Base-by-base conservation (phyloP, 148 eudicot genomes). In the Fagopyrum tataricum region DNA sequence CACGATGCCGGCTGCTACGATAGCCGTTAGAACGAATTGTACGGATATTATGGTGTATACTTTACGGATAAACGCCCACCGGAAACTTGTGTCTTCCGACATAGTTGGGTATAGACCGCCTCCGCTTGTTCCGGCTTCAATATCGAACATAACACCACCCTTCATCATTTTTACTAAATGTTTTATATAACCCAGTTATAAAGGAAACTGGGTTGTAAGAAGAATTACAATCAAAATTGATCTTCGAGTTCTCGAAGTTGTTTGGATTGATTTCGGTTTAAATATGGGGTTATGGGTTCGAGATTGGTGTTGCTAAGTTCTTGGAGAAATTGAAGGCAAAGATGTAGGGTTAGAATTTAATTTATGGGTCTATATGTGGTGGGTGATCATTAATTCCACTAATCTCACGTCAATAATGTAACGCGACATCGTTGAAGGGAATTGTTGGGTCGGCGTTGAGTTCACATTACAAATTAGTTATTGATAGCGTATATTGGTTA, bases 21-120 rank as follows among this genome's bases (percentile, higher is more conserved):
- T 71, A 26, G 80, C 78, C 26, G 90, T 86, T 20, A 89, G 48
- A 7, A 89, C 15, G 75, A 86, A 72, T 73, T 89, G 90, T 5
- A 83, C 39, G 44, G 78, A 74, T 4, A 89, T 66, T 26, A 89
- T 85, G 0, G 74, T 53, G 67, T 89, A 89, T 17, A 89, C 93
- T 79, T 86, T 89, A 0, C 90, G 79, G 6, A 89, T 87, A 53
- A 89, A 86, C 1, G 81, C 85, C 93, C 93, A 89, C 48, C 93
- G 72, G 44, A 89, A 64, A 64, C 74, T 53, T 1, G 88, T 82
- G 39, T 80, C 70, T 23, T 86, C 93, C 24, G 17, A 26, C 90
- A 83, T 85, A 14, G 71, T 55, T 0, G 90, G 93, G 75, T 85
- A 89, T 5, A 86, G 70, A 7, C 69, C 78, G 40, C n/a, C n/a